Base-by-base conservation (phyloP, 495 filamentous ascomycete genomes). In the Arthonia radiata region DNA sequence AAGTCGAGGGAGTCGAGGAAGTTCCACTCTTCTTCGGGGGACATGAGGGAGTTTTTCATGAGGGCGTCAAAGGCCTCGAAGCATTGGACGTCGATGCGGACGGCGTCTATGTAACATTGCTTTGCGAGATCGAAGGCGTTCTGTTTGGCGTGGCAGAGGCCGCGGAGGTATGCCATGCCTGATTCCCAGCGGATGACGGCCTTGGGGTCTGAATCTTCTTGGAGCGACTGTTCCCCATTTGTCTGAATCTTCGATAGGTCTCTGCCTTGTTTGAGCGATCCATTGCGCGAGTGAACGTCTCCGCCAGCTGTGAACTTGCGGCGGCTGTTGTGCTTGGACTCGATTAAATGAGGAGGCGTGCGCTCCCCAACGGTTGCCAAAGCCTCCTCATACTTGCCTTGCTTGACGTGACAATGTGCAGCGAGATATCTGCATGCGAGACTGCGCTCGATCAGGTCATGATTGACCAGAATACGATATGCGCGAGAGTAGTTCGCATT, bases 1-100 rank as follows among this genome's bases (percentile, higher is more conserved):
- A 94, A 99, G 47, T 92, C 77, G 7, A 99, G 57, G 13, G 74
- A 77, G 34, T 83, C 75, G 17, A 99, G 59, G 34, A 99, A 93
- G 19, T 72, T 57, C 59, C 86, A 80, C 43, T 99, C 86, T 46
- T 99, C 89, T 21, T 81, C 71, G 2, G 89, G 83, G n/a, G 82
- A 81, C 78, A 99, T 89, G 15, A 94, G 63, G 12, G 71, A 74
- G 47, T 94, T 94, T 53, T 82, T 81, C 73, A 93, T 92, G 26
- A 99, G 60, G 47, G 92, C 80, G 32, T 91, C 82, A 40, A 94
- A 94, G 2, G 86, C 86, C 44, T 99, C 86, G 41, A 89, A 94
- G 47, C 86, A 99, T 44, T 93, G 82, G 4, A 94, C 81, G 44
- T 99, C 89, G 40, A 99, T 93, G 25, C 76, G 61, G 23, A 94